Percentiles rank a stretch among this genome's conserved stretches.
Evolutionary conservation across 202 grass and related monocot species (phyloP).

Genomic region (Eragrostis tef): DNA sequence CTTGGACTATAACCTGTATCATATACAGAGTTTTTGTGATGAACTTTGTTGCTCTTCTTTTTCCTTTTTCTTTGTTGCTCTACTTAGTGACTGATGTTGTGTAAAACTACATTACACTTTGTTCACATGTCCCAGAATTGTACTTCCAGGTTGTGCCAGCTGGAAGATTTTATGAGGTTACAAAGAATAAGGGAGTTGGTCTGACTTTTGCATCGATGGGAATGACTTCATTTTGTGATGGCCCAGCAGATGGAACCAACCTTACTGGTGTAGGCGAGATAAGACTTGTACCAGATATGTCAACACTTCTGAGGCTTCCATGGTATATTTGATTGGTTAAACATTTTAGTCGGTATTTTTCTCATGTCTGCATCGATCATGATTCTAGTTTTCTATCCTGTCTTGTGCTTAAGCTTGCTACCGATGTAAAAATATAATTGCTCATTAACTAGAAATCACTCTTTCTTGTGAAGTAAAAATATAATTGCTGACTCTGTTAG

Average conservation of each 20-base stretch:
- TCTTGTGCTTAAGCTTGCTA: constrained; percentile 12
- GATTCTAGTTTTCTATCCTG: background rate
- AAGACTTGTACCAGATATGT: constrained; percentile 83
- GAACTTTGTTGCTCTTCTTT: constrained; percentile 25
- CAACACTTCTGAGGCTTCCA: constrained; percentile 76
- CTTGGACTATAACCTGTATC: background rate
- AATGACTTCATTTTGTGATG: constrained; percentile 82
- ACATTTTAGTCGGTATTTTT: background rate
- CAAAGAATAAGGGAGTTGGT: constrained; percentile 78
- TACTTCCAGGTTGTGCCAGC: constrained; percentile 80
- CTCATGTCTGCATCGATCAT: background rate
- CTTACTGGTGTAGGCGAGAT: constrained; percentile 92
- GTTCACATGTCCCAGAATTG: constrained; percentile 34
- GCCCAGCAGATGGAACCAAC: constrained; percentile 76
- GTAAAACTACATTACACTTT: constrained; percentile 6
- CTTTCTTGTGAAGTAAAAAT: background rate
- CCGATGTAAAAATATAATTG: too few species aligned
- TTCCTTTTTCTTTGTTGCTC: too few species aligned
- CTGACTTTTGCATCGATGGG: constrained; percentile 81
- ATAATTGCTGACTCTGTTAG: background rate
- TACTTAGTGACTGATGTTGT: constrained; percentile 3
- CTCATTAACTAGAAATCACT: background rate
- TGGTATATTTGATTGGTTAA: constrained; percentile 63
- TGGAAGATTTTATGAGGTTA: constrained; percentile 76
- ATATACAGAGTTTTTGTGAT: constrained; percentile 14